phyloP scores from a whole-genome alignment of 129 eudicot species.

The Artemisia annua region DNA sequence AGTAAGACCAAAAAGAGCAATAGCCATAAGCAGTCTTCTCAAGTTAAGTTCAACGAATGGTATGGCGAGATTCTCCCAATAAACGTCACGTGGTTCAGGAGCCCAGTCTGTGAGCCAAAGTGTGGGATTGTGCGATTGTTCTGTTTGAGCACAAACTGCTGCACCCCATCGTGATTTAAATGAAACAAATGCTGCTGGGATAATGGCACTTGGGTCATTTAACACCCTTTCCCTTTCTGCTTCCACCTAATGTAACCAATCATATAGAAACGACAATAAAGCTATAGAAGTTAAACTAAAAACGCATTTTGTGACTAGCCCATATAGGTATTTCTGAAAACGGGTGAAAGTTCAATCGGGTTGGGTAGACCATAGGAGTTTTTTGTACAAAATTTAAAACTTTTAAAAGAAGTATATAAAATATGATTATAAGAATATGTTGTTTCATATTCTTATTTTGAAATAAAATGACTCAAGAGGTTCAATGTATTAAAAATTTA shows the following conservation, averaged over 20 bases:
- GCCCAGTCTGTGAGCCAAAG: conserved; percentile 98
- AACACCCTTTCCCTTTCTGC: conserved; percentile 76
- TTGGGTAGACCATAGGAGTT: no score
- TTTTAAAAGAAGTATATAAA: no score
- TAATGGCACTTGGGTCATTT: conserved; percentile 71
- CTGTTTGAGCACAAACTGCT: conserved; percentile 98
- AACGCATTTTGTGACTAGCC: conserved; percentile 5
- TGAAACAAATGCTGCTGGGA: conserved; percentile 96
- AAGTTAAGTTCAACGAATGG: conserved; percentile 75
- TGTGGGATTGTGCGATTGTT: conserved; percentile 82
- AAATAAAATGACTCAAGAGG: no score
- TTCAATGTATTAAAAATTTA: no score
- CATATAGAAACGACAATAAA: neutral
- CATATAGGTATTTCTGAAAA: neutral
- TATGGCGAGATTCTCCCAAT: conserved; percentile 91
- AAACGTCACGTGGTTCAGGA: conserved; percentile 96
- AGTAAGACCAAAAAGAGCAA: conserved; percentile 71
- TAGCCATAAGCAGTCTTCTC: conserved; percentile 72
- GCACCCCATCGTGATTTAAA: conserved; percentile 97
- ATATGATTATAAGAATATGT: no score
- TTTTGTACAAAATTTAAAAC: no score
- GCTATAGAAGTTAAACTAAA: neutral
- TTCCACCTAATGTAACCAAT: conserved; percentile 49
- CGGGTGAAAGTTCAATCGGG: neutral
- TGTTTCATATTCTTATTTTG: no score